Percentiles rank a stretch among this genome's conserved stretches.
These are phyloP conservation scores for Capronia epimyces DNA, from an alignment of 2,329 filamentous ascomycete species.

Conservation along the genomic window DNA sequence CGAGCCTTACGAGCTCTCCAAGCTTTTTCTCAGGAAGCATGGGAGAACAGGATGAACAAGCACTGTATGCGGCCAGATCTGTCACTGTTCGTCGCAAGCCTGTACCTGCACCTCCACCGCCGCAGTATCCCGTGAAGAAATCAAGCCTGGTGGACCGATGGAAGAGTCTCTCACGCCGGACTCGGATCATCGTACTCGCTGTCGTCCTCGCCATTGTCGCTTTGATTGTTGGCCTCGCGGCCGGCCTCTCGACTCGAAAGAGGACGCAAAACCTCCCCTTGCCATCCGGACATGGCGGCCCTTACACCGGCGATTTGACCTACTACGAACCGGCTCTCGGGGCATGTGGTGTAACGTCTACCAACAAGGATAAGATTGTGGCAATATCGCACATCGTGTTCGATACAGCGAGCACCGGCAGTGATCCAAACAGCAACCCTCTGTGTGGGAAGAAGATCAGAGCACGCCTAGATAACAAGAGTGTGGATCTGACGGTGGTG, in stretches of 20 bases:
- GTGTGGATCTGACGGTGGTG: constrained; percentile 60
- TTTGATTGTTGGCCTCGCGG: constrained; percentile 26
- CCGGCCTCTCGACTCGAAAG: constrained; percentile 23
- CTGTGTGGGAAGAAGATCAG: constrained; percentile 64
- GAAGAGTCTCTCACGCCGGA: constrained; percentile 14
- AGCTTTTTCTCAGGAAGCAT: constrained; percentile 3
- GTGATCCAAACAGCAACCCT: constrained; percentile 60
- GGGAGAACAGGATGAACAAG: constrained; percentile 14
- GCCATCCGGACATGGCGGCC: constrained; percentile 45
- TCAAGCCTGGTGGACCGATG: constrained; percentile 16
- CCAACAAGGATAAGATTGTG: constrained; percentile 54
- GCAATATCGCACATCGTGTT: constrained; percentile 64
- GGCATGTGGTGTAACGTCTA: constrained; percentile 60
- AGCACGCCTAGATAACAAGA: constrained; percentile 49
- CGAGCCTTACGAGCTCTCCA: not conserved
- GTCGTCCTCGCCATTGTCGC: constrained; percentile 16
- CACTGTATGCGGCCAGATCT: constrained; percentile 10
- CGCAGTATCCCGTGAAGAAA: not conserved
- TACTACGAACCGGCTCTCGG: constrained; percentile 64
- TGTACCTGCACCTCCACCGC: constrained; percentile 9
- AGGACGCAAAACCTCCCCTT: constrained; percentile 44
- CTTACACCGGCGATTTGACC: constrained; percentile 60
- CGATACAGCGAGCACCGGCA: constrained; percentile 51
- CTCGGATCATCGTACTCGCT: constrained; percentile 20
- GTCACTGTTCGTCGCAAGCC: constrained; percentile 20